phyloP scores from a whole-genome alignment of 2,329 filamentous ascomycete genomes.

The Scedosporium apiospermum region DNA sequence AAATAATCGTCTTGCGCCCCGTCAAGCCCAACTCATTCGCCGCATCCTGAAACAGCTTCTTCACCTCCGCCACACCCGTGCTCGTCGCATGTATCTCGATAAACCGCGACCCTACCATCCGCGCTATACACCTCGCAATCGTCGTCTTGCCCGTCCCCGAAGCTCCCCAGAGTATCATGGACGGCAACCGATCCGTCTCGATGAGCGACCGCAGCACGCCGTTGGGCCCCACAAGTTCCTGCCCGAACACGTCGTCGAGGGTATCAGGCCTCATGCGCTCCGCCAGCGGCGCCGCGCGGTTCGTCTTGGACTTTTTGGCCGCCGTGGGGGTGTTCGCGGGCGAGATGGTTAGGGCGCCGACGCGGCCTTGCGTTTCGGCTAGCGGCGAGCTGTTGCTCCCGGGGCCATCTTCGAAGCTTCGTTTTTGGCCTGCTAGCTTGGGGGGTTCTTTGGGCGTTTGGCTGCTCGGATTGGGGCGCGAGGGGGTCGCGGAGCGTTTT shows the following conservation, averaged over 20 bases:
- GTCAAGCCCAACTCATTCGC: conserved; percentile 70
- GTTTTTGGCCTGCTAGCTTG: conserved; percentile 32
- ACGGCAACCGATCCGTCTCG: conserved; percentile 75
- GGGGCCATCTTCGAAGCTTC: conserved; percentile 45
- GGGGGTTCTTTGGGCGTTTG: background rate
- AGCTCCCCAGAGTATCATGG: conserved; percentile 88
- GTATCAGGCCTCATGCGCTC: conserved; percentile 85
- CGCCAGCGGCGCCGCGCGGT: conserved; percentile 71
- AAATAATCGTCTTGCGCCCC: conserved; percentile 87
- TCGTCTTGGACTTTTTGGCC: conserved; percentile 58
- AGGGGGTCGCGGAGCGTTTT: conserved; percentile 37
- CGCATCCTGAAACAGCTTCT: conserved; percentile 83
- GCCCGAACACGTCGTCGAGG: conserved; percentile 80
- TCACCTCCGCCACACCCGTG: conserved; percentile 80
- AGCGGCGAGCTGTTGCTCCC: conserved; percentile 19
- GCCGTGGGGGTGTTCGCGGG: conserved; percentile 1
- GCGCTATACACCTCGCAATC: conserved; percentile 83
- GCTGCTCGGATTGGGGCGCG: background rate
- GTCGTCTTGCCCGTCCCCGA: conserved; percentile 82
- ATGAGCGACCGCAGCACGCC: conserved; percentile 85
- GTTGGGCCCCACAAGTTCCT: conserved; percentile 76
- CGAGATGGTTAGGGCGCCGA: conserved; percentile 10
- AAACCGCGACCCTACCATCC: conserved; percentile 73
- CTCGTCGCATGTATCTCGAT: conserved; percentile 94
- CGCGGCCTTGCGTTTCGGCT: conserved; percentile 3